These are phyloP conservation scores for Erodium texanum DNA, from an alignment of 441 rosid genomes.

Conservation along the genomic window DNA sequence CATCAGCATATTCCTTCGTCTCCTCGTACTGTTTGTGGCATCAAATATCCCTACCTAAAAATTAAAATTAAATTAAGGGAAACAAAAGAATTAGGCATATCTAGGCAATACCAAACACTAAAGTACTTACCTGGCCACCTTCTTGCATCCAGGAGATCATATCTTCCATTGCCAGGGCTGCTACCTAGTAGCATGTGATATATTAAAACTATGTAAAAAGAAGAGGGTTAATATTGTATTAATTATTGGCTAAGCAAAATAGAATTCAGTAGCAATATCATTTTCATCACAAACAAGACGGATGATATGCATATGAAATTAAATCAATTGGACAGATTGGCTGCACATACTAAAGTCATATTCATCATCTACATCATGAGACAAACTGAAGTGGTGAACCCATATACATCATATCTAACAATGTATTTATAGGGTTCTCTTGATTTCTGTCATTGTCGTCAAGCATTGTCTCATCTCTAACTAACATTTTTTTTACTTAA, in stretches of 20 bases:
- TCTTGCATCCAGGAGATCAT: constrained; percentile 99
- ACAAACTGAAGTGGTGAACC: background rate
- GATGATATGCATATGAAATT: background rate
- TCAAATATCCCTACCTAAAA: constrained; percentile 92
- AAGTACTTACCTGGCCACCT: constrained; percentile 88
- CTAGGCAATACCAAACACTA: constrained; percentile 9
- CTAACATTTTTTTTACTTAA: background rate
- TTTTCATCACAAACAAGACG: constrained; percentile 11
- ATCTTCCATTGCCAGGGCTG: constrained; percentile 99
- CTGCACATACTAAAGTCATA: background rate
- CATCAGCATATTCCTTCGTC: constrained; percentile 92
- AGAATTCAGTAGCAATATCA: constrained; percentile 16
- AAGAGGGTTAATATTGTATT: constrained; percentile 45
- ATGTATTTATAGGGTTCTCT: background rate
- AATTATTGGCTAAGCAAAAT: constrained; percentile 19
- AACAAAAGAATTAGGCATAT: constrained; percentile 19
- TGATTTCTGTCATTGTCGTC: background rate
- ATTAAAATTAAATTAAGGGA: constrained; percentile 17
- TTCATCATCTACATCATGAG: background rate
- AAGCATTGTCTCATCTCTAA: background rate
- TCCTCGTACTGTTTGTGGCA: constrained; percentile 85
- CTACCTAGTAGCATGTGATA: constrained; percentile 92
- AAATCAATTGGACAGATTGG: background rate
- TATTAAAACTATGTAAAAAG: constrained; percentile 71
- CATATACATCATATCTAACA: background rate